These are phyloP conservation scores for Pythium oligandrum DNA, from an alignment of 352 stramenopile genomes.

Conservation along the genomic window DNA sequence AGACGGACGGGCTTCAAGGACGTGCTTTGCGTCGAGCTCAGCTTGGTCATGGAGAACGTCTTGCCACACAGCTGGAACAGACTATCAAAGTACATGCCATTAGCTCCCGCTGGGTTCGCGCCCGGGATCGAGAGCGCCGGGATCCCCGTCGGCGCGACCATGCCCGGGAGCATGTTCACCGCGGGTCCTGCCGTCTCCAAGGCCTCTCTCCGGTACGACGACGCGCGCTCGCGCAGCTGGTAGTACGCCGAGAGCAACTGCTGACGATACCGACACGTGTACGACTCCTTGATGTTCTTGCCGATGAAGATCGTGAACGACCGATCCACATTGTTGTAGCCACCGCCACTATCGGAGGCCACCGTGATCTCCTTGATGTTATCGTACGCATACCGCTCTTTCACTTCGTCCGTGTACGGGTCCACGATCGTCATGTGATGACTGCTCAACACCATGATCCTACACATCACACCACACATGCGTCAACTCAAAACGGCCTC, in stretches of 20 bases:
- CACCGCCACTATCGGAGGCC: slow-evolving; percentile 54
- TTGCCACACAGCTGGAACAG: slow-evolving; percentile 83
- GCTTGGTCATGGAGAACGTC: slow-evolving; percentile 82
- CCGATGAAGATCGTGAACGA: slow-evolving; percentile 82
- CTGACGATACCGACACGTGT: slow-evolving; percentile 78
- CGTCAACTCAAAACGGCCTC: slow-evolving; percentile 3
- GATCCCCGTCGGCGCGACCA: slow-evolving; percentile 6
- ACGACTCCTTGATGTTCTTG: slow-evolving; percentile 85
- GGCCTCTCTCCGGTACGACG: slow-evolving; percentile 59
- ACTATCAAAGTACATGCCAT: slow-evolving; percentile 85
- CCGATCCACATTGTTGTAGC: slow-evolving; percentile 57
- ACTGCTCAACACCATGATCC: slow-evolving; percentile 76
- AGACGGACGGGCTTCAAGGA: slow-evolving; percentile 63
- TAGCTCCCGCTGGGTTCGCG: slow-evolving; percentile 8
- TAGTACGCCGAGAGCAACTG: slow-evolving; percentile 86
- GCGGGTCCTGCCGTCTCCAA: slow-evolving; percentile 11
- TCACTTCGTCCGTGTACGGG: slow-evolving; percentile 81
- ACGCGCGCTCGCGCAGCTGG: slow-evolving; percentile 72
- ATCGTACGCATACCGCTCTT: slow-evolving; percentile 82
- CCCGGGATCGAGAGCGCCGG: slow-evolving; percentile 5
- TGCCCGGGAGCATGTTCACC: slow-evolving; percentile 6
- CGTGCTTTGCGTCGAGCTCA: slow-evolving; percentile 74
- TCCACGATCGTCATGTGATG: slow-evolving; percentile 81
- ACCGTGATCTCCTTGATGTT: slow-evolving; percentile 88
- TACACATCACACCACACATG: slow-evolving; percentile 13